Evolutionary conservation across 164 flowering plant species (phyloP), one percentile per base, ranked within the genome.

Genomic region (Pachysandra terminalis): DNA sequence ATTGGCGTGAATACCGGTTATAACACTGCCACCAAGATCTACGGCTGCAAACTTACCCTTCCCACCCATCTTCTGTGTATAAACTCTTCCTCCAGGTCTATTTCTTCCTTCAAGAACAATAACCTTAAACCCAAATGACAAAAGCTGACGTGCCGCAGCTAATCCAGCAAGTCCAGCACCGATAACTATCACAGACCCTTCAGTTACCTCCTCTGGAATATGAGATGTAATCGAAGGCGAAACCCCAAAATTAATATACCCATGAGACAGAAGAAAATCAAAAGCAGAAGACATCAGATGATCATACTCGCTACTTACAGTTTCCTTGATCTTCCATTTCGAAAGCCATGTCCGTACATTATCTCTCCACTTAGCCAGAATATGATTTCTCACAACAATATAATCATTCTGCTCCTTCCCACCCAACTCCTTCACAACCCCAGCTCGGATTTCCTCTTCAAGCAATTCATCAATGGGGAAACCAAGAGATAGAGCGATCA

Each of bases 21-120:
- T 84, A 51, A 95, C 94, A 80, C 94, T 90, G 17, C 98, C 99
- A 60, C 99, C 99, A 54, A 92, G 85, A 69, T 95, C 99, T n/a
- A 82, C 94, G 12, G 89, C 90, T 0, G 89, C 94, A 72, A 68
- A 79, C 19, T 75, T 81, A 58, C 80, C 90, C 32, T 80, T 69
- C 55, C 40, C 55, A 45, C 88, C 91, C 85, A 95, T 88, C 76
- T 82, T 89, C 69, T 87, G 85, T 15, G 97, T 89, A 73, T 88
- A 90, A 56, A 90, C 97, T 76, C 97, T 84, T 23, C 98, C 98
- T 9, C 98, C 96, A 41, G 98, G 87, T 57, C 98, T 85, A 37
- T 78, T 84, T 71, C 98, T 85, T 12, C 95, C 98, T 77, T 94
- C 98, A 59, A 94, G 77, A 59, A 94, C 86, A 69, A 86, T 26